Evolutionary conservation across 192 early-diverging fungal genomes (phyloP).

Genomic region (Backusella australiensis): DNA sequence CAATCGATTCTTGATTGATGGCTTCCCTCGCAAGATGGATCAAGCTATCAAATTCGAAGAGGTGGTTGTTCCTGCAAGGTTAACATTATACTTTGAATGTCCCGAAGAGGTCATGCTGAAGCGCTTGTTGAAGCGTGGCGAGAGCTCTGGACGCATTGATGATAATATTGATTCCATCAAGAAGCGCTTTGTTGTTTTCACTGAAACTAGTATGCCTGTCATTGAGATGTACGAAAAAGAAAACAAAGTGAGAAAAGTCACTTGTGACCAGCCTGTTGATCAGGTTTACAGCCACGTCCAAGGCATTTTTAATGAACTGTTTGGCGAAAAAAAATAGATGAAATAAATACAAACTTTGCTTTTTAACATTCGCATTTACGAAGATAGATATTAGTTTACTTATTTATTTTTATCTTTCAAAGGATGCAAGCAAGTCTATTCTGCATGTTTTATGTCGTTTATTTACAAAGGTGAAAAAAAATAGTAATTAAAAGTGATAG

Average conservation of each 20-base stretch:
- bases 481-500: neutral
- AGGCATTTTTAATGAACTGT: conserved; percentile 14
- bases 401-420: neutral
- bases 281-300: conserved; percentile 12
- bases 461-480: neutral
- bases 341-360: neutral
- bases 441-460: neutral
- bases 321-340: conserved; percentile 2
- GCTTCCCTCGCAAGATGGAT: conserved; percentile 93
- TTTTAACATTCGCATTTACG: neutral
- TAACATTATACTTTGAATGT: conserved; percentile 92
- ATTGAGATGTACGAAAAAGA: conserved; percentile 76
- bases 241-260: conserved; percentile 80
- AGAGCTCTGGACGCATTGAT: conserved; percentile 90
- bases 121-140: conserved; percentile 90
- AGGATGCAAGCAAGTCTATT: neutral
- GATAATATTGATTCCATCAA: conserved; percentile 96
- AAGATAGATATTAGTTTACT: neutral
- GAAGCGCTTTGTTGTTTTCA: conserved; percentile 91
- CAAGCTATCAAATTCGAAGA: conserved; percentile 95
- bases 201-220: conserved; percentile 86
- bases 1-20: conserved; percentile 88
- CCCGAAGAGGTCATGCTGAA: conserved; percentile 89
- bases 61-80: conserved; percentile 65
- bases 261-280: conserved; percentile 22